Conservation (phyloP, 345 rosid genomes). For the Citrus glauca region DNA sequence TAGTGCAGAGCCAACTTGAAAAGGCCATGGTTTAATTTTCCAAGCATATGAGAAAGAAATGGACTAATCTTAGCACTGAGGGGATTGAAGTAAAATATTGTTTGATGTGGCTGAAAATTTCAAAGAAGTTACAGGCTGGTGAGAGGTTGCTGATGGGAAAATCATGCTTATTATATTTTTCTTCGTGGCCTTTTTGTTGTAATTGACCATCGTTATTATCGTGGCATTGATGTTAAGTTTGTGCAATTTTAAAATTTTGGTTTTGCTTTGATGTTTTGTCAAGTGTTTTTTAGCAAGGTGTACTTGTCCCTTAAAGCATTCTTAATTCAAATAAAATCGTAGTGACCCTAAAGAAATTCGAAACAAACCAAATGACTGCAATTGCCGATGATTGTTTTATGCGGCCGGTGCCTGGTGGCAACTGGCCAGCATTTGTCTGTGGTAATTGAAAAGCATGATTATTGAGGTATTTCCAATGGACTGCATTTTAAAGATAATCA, state of each 20-base stretch:
- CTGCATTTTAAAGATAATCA: neutral
- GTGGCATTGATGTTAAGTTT: neutral
- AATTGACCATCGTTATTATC: conserved; percentile 24
- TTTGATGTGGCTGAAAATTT: neutral
- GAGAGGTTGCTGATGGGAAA: neutral
- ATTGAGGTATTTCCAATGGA: neutral
- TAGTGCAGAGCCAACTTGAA: conserved; percentile 38
- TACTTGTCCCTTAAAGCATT: neutral
- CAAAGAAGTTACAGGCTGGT: neutral
- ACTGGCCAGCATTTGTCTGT: neutral
- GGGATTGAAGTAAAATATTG: neutral
- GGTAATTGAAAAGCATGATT: neutral
- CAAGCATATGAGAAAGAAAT: neutral
- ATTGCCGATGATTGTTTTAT: neutral
- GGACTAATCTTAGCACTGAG: neutral
- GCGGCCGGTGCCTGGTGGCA: neutral
- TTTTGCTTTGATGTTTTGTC: neutral
- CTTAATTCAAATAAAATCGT: neutral
- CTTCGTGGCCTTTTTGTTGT: neutral
- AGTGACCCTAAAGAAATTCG: neutral
- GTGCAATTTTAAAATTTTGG: neutral
- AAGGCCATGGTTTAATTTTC: conserved; percentile 21
- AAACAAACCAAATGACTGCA: neutral
- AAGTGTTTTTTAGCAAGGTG: neutral
- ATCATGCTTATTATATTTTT: neutral